phyloP scores from a whole-genome alignment of 2,329 filamentous ascomycete genomes.

The Orbilia quercus region DNA sequence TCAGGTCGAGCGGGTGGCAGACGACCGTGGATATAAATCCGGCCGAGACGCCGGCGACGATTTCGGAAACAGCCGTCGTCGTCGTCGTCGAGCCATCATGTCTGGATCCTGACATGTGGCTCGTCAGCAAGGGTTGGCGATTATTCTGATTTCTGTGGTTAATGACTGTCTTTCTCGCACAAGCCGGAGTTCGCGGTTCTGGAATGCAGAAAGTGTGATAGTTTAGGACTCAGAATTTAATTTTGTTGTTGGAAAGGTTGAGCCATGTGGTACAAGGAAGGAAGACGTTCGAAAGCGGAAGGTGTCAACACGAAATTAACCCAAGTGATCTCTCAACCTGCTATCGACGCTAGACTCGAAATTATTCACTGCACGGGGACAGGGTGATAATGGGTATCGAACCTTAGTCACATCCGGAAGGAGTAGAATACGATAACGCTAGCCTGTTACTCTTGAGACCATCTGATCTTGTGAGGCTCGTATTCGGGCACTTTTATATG shows the following conservation, averaged over 20 bases:
- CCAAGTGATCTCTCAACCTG: neutral
- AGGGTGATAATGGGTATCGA: neutral
- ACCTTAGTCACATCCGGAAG: slow-evolving; percentile 8
- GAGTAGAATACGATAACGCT: slow-evolving; percentile 6
- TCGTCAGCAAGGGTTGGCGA: neutral
- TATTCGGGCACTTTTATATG: slow-evolving; percentile 19
- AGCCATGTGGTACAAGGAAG: slow-evolving; percentile 31
- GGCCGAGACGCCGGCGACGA: slow-evolving; percentile 87
- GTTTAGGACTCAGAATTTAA: neutral
- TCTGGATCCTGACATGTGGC: slow-evolving; percentile 44
- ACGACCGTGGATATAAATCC: slow-evolving; percentile 86
- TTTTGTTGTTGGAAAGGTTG: slow-evolving; percentile 47
- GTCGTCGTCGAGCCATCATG: slow-evolving; percentile 75
- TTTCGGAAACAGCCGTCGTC: slow-evolving; percentile 84
- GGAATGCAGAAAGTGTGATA: neutral
- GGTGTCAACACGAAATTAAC: slow-evolving; percentile 44
- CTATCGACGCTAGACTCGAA: slow-evolving; percentile 1
- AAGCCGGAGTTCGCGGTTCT: neutral
- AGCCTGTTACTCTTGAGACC: neutral
- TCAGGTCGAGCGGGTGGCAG: slow-evolving; percentile 91
- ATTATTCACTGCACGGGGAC: neutral
- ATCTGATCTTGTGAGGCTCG: slow-evolving; percentile 13
- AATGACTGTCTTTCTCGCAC: neutral
- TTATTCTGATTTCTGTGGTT: neutral
- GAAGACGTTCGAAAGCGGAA: slow-evolving; percentile 32